Percentiles rank a stretch among this genome's conserved stretches.
Conservation (phyloP, 306 rosid species). For the Styphnolobium japonicum region DNA sequence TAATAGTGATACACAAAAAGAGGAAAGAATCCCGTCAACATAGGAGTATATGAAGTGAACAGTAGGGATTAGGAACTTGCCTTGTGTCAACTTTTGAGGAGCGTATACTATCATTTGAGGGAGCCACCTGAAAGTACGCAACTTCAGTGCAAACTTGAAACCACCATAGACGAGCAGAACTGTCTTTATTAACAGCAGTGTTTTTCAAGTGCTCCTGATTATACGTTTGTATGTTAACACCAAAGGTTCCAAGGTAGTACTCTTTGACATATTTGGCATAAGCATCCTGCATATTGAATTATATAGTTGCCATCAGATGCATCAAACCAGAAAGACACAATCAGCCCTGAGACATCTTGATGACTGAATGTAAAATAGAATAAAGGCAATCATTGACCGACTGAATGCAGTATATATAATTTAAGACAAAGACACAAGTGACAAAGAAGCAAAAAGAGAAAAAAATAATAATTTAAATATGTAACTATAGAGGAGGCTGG, state of each 20-base stretch:
- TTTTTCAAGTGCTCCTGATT: slow-evolving; percentile 70
- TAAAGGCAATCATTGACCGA: not conserved
- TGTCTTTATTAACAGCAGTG: slow-evolving; percentile 47
- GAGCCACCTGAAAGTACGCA: slow-evolving; percentile 96
- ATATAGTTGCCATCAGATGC: slow-evolving; percentile 22
- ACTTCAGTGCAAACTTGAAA: slow-evolving; percentile 98
- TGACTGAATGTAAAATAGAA: not conserved
- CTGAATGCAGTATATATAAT: not conserved
- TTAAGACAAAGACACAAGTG: not conserved
- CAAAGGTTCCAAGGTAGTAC: slow-evolving; percentile 58
- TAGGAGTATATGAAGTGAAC: not conserved
- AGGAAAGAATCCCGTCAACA: slow-evolving; percentile 1
- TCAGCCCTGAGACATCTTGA: not conserved
- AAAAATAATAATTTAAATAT: not conserved
- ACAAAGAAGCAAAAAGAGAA: not conserved
- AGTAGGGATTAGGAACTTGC: slow-evolving; percentile 41
- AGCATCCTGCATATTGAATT: slow-evolving; percentile 55
- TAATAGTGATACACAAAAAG: not conserved
- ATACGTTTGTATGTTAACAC: slow-evolving; percentile 47
- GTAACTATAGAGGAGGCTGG: not conserved
- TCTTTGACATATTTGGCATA: slow-evolving; percentile 88
- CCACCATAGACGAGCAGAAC: slow-evolving; percentile 87
- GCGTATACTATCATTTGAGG: slow-evolving; percentile 82
- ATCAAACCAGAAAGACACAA: not conserved
- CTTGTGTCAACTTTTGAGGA: slow-evolving; percentile 72